Percentiles rank a stretch among this genome's conserved stretches.
phyloP scores from a whole-genome alignment of 345 rosid genomes.

The Acer negundo region DNA sequence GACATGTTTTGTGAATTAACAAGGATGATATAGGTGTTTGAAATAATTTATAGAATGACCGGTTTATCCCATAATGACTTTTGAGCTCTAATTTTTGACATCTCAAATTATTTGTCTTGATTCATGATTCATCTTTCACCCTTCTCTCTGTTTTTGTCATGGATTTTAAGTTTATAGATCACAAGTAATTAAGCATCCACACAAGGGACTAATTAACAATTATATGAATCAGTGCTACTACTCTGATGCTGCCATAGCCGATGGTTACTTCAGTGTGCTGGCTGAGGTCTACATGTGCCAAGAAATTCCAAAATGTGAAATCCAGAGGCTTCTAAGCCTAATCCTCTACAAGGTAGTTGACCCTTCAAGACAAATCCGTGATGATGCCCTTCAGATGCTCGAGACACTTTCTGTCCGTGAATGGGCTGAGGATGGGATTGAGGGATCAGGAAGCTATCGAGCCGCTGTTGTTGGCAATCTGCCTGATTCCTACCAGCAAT shows the following conservation, averaged over 20 bases:
- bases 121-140: neutral
- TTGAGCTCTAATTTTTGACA: neutral
- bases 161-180: neutral
- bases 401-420: conserved; percentile 98
- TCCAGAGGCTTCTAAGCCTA: conserved; percentile 92
- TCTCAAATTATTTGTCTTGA: neutral
- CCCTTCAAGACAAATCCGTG: conserved; percentile 97
- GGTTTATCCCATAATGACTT: neutral
- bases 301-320: conserved; percentile 96
- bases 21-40: neutral
- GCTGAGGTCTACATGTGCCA: conserved; percentile 99
- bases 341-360: conserved; percentile 98
- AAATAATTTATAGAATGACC: neutral
- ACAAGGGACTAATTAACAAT: conserved; percentile 18
- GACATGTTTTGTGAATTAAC: neutral
- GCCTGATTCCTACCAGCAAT: conserved; percentile 98
- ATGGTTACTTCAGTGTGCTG: conserved; percentile 95
- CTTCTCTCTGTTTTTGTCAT: neutral
- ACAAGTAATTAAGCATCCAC: neutral
- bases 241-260: conserved; percentile 94
- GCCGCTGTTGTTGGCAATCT: conserved; percentile 99
- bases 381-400: conserved; percentile 99
- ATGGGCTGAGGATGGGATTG: conserved; percentile 96
- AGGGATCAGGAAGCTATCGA: conserved; percentile 90
- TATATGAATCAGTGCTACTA: conserved; percentile 76